These are phyloP conservation scores for Fusarium fujikuroi DNA, from an alignment of 2,329 filamentous ascomycete genomes.

Conservation along the genomic window DNA sequence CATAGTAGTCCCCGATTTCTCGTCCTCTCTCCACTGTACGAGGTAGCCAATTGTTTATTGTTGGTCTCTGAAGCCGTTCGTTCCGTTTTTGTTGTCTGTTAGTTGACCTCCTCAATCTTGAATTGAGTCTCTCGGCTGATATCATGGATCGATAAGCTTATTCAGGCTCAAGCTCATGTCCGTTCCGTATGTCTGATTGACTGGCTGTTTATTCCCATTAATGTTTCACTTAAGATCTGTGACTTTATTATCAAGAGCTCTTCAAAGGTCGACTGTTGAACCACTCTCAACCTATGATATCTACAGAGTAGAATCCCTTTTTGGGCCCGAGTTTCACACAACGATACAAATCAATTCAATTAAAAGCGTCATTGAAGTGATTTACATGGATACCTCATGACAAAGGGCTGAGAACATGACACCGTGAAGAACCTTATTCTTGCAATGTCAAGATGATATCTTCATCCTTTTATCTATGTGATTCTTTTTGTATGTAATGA, in stretches of 20 bases:
- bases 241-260: neutral
- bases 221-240: neutral
- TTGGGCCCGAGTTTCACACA: neutral
- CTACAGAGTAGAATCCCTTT: neutral
- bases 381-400: neutral
- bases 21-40: neutral
- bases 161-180: neutral
- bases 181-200: neutral
- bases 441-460: neutral
- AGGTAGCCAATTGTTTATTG: neutral
- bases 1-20: neutral
- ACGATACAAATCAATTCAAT: neutral
- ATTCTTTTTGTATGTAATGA: neutral
- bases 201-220: neutral
- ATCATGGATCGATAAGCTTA: neutral
- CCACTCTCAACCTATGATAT: neutral
- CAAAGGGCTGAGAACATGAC: neutral
- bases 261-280: no score
- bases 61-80: neutral
- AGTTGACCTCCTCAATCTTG: neutral
- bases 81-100: slow-evolving; percentile 8
- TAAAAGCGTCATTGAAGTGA: neutral
- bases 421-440: neutral
- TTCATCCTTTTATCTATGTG: neutral
- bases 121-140: neutral